A percentile compares a stretch with the other conserved stretches of the same genome.
These are phyloP conservation scores for Cudoniella acicularis DNA, from an alignment of 495 filamentous ascomycete genomes.

Conservation along the genomic window DNA sequence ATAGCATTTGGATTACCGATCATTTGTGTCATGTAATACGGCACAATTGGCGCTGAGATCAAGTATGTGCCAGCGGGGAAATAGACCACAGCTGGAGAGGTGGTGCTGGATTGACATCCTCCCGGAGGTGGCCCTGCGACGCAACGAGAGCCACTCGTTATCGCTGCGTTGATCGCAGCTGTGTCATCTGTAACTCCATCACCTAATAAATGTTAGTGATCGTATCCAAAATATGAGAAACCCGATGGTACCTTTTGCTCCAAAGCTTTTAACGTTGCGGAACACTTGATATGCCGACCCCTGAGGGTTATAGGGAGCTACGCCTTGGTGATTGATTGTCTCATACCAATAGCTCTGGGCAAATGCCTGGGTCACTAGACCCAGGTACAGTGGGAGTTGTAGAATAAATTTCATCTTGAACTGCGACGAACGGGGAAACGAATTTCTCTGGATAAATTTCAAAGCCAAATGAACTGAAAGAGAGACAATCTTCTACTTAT, in stretches of 20 bases:
- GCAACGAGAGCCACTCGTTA: conserved; percentile 49
- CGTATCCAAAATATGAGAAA: conserved; percentile 24
- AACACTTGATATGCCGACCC: conserved; percentile 19
- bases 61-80: conserved; percentile 51
- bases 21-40: conserved; percentile 65
- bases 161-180: conserved; percentile 62
- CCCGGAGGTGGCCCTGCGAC: conserved; percentile 37
- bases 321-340: conserved; percentile 27
- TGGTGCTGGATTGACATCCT: conserved; percentile 26
- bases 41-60: conserved; percentile 52
- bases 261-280: conserved; percentile 22
- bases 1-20: conserved; percentile 61
- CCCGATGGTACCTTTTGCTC: conserved; percentile 13
- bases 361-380: neutral
- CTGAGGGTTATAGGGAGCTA: conserved; percentile 25
- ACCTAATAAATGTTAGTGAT: conserved; percentile 60
- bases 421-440: neutral
- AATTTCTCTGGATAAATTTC: neutral
- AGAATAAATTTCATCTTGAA: neutral
- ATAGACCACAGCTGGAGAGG: conserved; percentile 38
- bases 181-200: conserved; percentile 74
- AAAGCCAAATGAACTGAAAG: neutral
- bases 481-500: neutral
- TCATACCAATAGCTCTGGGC: conserved; percentile 20
- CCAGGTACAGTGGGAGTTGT: neutral